A percentile compares a stretch with the other conserved stretches of the same genome.
These are phyloP conservation scores for Gossypium armourianum DNA, from an alignment of 441 rosid genomes.

Conservation along the genomic window DNA sequence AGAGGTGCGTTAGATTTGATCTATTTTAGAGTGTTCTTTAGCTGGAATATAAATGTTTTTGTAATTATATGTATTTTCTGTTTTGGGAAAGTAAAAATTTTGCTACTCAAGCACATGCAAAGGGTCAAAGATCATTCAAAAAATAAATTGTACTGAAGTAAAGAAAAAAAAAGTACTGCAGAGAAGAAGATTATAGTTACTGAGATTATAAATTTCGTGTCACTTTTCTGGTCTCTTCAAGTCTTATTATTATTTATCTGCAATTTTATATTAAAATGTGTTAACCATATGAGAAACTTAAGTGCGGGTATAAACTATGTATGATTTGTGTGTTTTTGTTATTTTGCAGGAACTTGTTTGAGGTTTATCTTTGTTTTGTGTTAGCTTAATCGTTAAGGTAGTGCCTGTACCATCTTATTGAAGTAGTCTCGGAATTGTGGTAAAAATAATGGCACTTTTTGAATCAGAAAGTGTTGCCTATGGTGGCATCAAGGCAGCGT, in stretches of 20 bases:
- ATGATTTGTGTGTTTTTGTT: background rate
- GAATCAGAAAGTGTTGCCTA: constrained; percentile 20
- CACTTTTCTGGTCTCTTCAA: background rate
- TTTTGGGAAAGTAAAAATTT: background rate
- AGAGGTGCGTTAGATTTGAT: no score
- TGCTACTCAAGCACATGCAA: background rate
- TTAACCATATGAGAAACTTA: background rate
- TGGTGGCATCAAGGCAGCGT: constrained; percentile 16
- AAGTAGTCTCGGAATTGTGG: background rate
- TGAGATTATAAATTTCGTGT: background rate
- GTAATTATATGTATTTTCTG: background rate
- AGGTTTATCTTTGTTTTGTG: background rate
- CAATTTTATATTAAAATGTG: background rate
- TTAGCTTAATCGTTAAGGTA: background rate
- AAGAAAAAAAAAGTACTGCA: background rate
- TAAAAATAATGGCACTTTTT: constrained; percentile 22
- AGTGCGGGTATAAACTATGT: background rate
- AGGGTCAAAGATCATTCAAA: background rate
- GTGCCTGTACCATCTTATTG: background rate
- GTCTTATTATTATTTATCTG: background rate
- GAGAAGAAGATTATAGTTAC: background rate
- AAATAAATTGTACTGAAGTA: background rate
- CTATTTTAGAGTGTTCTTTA: background rate
- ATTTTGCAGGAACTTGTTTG: constrained; percentile 7
- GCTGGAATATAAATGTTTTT: background rate